Evolutionary conservation across 2,329 filamentous ascomycete genomes (phyloP).

Genomic region (Colletotrichum graminicola): DNA sequence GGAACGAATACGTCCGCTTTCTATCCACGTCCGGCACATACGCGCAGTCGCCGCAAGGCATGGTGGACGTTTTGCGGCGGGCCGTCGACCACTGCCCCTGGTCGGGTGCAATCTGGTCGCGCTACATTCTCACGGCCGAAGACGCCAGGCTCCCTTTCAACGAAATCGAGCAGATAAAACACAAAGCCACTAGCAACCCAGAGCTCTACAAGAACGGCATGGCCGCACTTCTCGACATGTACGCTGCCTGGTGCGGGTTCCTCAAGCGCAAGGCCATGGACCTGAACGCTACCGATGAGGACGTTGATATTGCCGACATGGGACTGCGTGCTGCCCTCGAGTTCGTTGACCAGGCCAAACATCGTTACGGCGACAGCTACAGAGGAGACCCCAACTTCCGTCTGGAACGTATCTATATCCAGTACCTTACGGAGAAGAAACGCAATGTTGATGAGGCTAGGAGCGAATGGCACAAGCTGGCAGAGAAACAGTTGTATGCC

Average conservation of each 20-base stretch:
- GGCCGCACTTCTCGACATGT: constrained; percentile 89
- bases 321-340: constrained; percentile 89
- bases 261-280: constrained; percentile 87
- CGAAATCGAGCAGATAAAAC: constrained; percentile 90
- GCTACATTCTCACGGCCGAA: constrained; percentile 88
- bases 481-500: constrained; percentile 71
- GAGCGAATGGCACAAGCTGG: constrained; percentile 79
- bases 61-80: constrained; percentile 81
- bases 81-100: constrained; percentile 93
- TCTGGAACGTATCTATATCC: constrained; percentile 91
- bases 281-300: constrained; percentile 80
- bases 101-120: constrained; percentile 91
- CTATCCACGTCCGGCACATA: constrained; percentile 64
- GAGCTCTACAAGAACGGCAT: constrained; percentile 88
- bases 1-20: constrained; percentile 87
- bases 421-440: constrained; percentile 89
- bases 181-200: constrained; percentile 88
- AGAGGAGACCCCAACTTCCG: constrained; percentile 90
- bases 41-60: constrained; percentile 55
- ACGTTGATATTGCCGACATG: constrained; percentile 89
- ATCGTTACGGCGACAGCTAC: constrained; percentile 79
- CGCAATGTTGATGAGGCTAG: constrained; percentile 82
- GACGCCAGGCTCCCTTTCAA: constrained; percentile 80
- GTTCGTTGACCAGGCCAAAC: constrained; percentile 83
- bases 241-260: constrained; percentile 95